phyloP scores from a whole-genome alignment of 2,329 filamentous ascomycete species.

The Magnaporthales sp. region DNA sequence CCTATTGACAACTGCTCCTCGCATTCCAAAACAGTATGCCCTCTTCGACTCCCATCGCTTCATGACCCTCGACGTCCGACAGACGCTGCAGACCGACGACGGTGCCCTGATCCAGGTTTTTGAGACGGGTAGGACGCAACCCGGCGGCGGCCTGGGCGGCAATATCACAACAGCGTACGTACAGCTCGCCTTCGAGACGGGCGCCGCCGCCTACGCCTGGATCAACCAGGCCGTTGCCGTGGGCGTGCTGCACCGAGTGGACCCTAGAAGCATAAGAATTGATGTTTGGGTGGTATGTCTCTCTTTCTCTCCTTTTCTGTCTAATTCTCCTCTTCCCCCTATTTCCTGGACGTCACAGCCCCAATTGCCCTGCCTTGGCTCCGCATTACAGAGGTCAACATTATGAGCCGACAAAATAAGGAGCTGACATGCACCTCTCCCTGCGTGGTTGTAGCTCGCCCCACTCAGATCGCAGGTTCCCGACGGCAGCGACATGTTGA shows the following conservation, averaged over 20 bases:
- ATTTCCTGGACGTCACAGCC: too few species aligned
- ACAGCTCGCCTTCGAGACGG: slow-evolving; percentile 3
- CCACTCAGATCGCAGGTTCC: not conserved
- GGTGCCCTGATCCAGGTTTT: not conserved
- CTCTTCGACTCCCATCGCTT: slow-evolving; percentile 3
- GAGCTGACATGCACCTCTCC: not conserved
- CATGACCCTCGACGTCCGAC: slow-evolving; percentile 3
- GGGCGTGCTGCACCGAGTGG: not conserved
- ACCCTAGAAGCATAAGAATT: not conserved
- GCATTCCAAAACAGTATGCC: not conserved
- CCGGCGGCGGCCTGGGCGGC: not conserved
- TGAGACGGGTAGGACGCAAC: not conserved
- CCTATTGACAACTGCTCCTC: not conserved
- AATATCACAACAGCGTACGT: not conserved
- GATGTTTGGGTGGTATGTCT: slow-evolving; percentile 4
- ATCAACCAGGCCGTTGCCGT: slow-evolving; percentile 2
- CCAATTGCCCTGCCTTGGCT: too few species aligned
- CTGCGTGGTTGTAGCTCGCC: not conserved
- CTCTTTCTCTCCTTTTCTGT: not conserved
- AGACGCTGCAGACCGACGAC: slow-evolving; percentile 6
- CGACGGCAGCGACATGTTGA: not conserved
- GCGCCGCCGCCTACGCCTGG: not conserved
- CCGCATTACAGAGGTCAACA: not conserved
- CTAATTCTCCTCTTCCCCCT: not conserved
- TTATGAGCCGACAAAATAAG: not conserved